phyloP scores from a whole-genome alignment of 345 rosid genomes.

The Eucalyptus urophylla region DNA sequence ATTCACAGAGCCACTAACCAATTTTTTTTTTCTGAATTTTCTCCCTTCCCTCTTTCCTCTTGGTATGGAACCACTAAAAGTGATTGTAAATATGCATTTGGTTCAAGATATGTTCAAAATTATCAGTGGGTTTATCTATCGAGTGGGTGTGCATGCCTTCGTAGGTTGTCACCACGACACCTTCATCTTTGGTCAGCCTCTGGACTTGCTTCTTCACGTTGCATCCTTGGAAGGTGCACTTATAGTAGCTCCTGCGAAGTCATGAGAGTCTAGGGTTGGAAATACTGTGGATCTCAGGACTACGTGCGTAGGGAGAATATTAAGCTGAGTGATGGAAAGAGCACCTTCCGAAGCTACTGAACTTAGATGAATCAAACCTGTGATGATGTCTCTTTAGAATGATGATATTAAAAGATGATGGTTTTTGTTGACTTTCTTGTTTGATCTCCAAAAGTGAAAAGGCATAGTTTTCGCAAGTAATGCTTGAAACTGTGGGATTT shows the following conservation, averaged over 20 bases:
- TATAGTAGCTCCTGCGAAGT: conserved; percentile 22
- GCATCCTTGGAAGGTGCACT: conserved; percentile 25
- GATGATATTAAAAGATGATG: not conserved
- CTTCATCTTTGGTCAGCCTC: conserved; percentile 20
- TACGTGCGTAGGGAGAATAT: not conserved
- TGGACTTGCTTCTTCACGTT: conserved; percentile 31
- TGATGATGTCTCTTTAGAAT: not conserved
- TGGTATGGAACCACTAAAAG: not conserved
- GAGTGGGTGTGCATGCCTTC: conserved; percentile 21
- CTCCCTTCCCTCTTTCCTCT: no score
- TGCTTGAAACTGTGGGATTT: not conserved
- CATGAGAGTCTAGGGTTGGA: not conserved
- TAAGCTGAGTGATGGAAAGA: not conserved
- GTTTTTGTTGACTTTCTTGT: not conserved
- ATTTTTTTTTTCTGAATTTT: not conserved
- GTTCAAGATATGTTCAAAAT: conserved; percentile 22
- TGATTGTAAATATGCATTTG: conserved; percentile 27
- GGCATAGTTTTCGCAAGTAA: not conserved
- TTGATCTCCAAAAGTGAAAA: not conserved
- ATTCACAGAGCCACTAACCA: not conserved
- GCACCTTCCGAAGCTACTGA: not conserved
- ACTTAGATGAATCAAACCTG: not conserved
- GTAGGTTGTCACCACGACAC: conserved; percentile 18
- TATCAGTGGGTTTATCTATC: conserved; percentile 13
- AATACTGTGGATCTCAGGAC: not conserved